Evolutionary conservation across 495 filamentous ascomycete genomes (phyloP), one percentile per base, ranked within the genome.

Genomic region (Penicillium fimorum): DNA sequence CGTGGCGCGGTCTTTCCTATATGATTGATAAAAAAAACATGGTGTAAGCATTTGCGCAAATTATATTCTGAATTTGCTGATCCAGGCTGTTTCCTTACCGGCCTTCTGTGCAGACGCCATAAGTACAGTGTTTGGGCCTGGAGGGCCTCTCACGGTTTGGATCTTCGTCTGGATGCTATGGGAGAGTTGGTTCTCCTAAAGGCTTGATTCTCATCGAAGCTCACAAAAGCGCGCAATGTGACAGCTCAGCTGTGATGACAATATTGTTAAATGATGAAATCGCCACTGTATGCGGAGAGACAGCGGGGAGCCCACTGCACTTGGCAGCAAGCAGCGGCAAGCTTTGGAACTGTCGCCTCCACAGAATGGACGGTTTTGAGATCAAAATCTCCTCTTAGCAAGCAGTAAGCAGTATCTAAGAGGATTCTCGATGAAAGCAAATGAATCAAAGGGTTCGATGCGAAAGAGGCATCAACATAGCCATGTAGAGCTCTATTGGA

Each of bases 1-100:
- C 81, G 79, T 10, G 84, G 85, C 47, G 83, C 79, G 57, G 81
- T 83, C 71, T 87, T 87, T 57, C 85, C 85, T 83, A 58, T 45
- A 62, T 17, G 37, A 45, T 47, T 27, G 9, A 35, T 27, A 3
- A 13, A 12, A 32, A 27, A 22, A n/a, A n/a, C n/a, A 15, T 2
- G 13, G 5, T 12, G 49, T 54, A 18, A 54, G 42, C 20, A 37
- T 29, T 13, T 38, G 30, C 59, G 57, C 55, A n/a, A 57, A 5
- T 25, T 20, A 38, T 22, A 47, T 47, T 20, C 15, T 30, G 9
- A 2, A 18, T 25, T 45, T 20, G 41, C 37, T 42, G n/a, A 37
- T 40, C 35, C 20, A 50, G 29, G 43, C 10, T 55, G 42, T 24
- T 46, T 29, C 63, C 70, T 50, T 61, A 77, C 75, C 75, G 45